Evolutionary conservation across 305 asterid species (phyloP), one percentile per base, ranked within the genome.

Genomic region (Fraxinus angustifolia): DNA sequence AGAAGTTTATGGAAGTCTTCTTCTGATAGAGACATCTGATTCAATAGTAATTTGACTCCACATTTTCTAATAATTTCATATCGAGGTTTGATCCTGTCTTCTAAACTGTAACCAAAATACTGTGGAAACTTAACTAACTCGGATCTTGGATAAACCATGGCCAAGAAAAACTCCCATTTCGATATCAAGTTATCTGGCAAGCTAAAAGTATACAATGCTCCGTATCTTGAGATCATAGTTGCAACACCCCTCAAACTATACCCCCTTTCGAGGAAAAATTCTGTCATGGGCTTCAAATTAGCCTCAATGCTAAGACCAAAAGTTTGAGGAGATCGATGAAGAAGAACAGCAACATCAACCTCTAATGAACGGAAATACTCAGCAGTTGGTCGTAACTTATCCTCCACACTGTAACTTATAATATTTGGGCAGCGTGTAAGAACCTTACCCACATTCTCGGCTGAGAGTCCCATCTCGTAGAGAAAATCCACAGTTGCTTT

Each of bases 271-370:
- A 90, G 38, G 84, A 95, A 93, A 85, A 93, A 95, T 28, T 84
- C 89, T 11, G 99, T 93, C 50, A 91, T 79, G 0, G 99, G 99
- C 92, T 92, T 93, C 87, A 95, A 70, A 60, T 93, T 91, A 28
- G 86, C 93, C 85, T 95, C 96, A 2, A 95, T 91, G 81, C 99
- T 93, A 40, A 91, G 96, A 74, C 98, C 97, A 82, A 95, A 95
- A 16, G 99, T 92, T 84, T 92, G 97, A 53, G 98, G 99, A 8
- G 93, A 82, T 79, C 97, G 93, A 72, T 88, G 85, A n/a, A 95
- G 90, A 75, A 95, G 89, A 81, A 85, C 68, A 8, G 92, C 90
- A 23, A 92, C 93, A 72, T 95, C 93, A 67, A 92, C 97, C 72
- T 90, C 90, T 90, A 95, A 82, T 6, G 97, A 90, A 45, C 78